Percentiles rank a stretch among this genome's conserved stretches.
Conservation (phyloP, 345 rosid genomes). For the Eucalyptus cladocalyx region DNA sequence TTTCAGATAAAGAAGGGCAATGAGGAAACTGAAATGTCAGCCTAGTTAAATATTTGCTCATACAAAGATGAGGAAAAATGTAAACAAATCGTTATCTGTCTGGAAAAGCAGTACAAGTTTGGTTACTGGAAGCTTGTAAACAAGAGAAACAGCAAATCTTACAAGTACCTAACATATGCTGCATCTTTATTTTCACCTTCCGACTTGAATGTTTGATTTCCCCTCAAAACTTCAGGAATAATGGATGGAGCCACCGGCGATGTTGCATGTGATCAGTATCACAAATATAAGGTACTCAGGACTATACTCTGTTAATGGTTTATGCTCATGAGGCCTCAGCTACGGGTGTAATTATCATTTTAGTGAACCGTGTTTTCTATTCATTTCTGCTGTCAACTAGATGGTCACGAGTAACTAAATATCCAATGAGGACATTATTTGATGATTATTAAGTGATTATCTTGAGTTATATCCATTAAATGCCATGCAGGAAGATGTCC, state of each 20-base stretch:
- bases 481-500: slow-evolving; percentile 10
- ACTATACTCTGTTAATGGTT: not conserved
- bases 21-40: not conserved
- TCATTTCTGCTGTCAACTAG: not conserved
- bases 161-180: not conserved
- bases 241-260: slow-evolving; percentile 8
- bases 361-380: not conserved
- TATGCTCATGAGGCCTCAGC: not conserved
- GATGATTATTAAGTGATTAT: not conserved
- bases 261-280: slow-evolving; percentile 8
- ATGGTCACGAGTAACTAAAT: not conserved
- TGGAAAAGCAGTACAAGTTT: not conserved
- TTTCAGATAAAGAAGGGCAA: not conserved
- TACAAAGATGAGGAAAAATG: not conserved
- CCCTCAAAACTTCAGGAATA: not conserved
- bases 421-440: not conserved
- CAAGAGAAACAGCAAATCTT: not conserved
- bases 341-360: not conserved
- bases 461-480: not conserved
- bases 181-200: not conserved
- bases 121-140: not conserved
- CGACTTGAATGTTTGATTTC: not conserved
- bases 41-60: not conserved
- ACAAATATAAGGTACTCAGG: slow-evolving; percentile 7
- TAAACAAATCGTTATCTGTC: not conserved